Percentiles rank a stretch among this genome's conserved stretches.
These are phyloP conservation scores for Carpediemonas membranifera DNA, from an alignment of 78 protist genomes.

Conservation along the genomic window DNA sequence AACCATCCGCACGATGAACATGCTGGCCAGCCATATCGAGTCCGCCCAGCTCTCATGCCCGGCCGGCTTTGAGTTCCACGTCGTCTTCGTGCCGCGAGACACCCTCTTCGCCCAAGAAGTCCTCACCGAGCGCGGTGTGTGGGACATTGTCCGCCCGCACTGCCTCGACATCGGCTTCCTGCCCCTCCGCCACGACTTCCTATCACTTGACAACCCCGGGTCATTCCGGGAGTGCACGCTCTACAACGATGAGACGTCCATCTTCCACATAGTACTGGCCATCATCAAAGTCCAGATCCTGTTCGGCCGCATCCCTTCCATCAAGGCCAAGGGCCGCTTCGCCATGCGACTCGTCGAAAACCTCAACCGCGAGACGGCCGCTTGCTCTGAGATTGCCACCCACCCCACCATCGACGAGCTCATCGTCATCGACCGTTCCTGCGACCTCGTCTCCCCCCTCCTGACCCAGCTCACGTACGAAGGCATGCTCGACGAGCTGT, in stretches of 20 bases:
- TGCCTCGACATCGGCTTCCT: not conserved
- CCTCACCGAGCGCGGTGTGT: conserved; percentile 65
- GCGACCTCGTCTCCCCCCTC: conserved; percentile 40
- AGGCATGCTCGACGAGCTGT: conserved; percentile 78
- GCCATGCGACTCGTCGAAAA: conserved; percentile 20
- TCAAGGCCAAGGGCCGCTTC: conserved; percentile 58
- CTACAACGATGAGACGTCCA: conserved; percentile 52
- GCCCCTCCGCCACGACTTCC: conserved; percentile 70
- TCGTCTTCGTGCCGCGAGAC: conserved; percentile 53
- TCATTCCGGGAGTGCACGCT: conserved; percentile 38
- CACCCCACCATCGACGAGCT: conserved; percentile 58
- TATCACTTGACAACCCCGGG: conserved; percentile 53
- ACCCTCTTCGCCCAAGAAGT: conserved; percentile 53
- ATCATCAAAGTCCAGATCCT: conserved; percentile 56
- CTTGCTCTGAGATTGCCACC: not conserved
- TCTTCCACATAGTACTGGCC: conserved; percentile 47
- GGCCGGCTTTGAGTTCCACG: conserved; percentile 18
- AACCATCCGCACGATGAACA: not conserved
- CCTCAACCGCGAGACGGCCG: conserved; percentile 12
- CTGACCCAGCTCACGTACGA: conserved; percentile 77
- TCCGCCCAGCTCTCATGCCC: not conserved
- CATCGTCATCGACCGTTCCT: conserved; percentile 61
- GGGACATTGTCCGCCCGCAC: conserved; percentile 10
- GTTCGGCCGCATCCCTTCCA: conserved; percentile 62
- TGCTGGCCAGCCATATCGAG: conserved; percentile 5